Evolutionary conservation across 148 eudicot genomes (phyloP), one percentile per base, ranked within the genome.

Genomic region (Talinum fruticosum): DNA sequence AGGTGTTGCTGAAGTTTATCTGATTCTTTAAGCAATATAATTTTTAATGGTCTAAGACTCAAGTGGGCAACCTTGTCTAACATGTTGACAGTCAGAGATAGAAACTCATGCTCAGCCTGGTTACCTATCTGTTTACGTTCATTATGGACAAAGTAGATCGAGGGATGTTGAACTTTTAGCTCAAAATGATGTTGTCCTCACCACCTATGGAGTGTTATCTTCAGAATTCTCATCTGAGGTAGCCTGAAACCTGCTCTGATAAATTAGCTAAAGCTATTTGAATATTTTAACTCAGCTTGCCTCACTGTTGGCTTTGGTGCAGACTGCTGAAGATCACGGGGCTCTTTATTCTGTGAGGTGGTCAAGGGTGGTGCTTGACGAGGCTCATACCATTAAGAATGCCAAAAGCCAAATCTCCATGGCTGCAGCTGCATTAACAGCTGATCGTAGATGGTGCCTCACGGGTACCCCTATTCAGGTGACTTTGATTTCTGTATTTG

Each of bases 401-500:
- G 80, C 99, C 21, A 96, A 93, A 89, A 93, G 97, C 85, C 99
- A 93, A 84, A 75, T 89, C 83, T 96, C 99, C 24, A 65, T 86
- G 82, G 97, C 99, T 79, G 96, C 97, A 79, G 82, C 89, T 81
- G 94, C 95, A 37, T 84, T 96, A 79, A 74, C 80, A 76, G 99
- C 99, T 67, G 97, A 90, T 66, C 81, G 93, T 66, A 87, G 99
- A 75, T 96, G 99, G 99, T 96, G 99, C 81, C 97, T 96, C 82
- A 96, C 97, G 72, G 99, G 99, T 61, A 96, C 99, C 49, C 99
- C 99, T 77, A 96, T 96, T 76, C 99, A 96, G 94, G 99, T 96
- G 45, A 74, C 66, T 57, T 76, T 65, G 33, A 45, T 70, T 51
- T 66, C 18, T 33, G 26, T 32, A 34, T 29, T 53, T 18, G 10